Evolutionary conservation across 2,329 filamentous ascomycete genomes (phyloP).

Genomic region (Talaromyces verruculosus): DNA sequence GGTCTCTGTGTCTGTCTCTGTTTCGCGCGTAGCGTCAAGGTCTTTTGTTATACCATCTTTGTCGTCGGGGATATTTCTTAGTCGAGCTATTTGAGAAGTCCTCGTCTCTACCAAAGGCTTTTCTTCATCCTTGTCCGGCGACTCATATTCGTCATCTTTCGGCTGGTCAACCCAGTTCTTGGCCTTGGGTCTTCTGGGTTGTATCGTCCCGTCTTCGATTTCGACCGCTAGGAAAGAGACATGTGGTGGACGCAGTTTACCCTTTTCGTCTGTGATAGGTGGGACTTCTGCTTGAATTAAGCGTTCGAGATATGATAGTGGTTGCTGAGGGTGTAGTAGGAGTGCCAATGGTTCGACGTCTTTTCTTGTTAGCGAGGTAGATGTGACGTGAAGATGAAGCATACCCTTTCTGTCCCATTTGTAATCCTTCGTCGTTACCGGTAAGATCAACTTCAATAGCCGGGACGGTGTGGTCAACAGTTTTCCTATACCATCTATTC

Average conservation of each 20-base stretch:
- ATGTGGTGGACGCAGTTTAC: slow-evolving; percentile 68
- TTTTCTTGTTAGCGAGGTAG: slow-evolving; percentile 19
- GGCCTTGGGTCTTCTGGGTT: slow-evolving; percentile 29
- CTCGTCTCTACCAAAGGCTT: neutral
- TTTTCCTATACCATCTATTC: slow-evolving; percentile 56
- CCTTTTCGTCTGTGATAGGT: slow-evolving; percentile 59
- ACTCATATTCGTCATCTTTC: slow-evolving; percentile 39
- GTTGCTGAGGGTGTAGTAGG: slow-evolving; percentile 84
- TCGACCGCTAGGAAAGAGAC: slow-evolving; percentile 81
- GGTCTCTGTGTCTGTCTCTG: slow-evolving; percentile 39
- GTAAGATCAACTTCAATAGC: slow-evolving; percentile 77
- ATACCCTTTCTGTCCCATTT: slow-evolving; percentile 55
- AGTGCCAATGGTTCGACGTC: slow-evolving; percentile 81
- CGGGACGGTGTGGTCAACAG: slow-evolving; percentile 77
- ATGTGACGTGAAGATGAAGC: neutral
- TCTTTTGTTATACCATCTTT: neutral
- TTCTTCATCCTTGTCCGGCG: slow-evolving; percentile 45
- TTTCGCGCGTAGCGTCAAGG: slow-evolving; percentile 27
- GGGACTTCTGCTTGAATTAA: slow-evolving; percentile 86
- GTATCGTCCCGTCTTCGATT: slow-evolving; percentile 60
- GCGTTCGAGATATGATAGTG: slow-evolving; percentile 83
- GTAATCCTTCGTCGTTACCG: slow-evolving; percentile 63
- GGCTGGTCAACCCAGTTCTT: slow-evolving; percentile 2
- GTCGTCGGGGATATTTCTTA: slow-evolving; percentile 20
- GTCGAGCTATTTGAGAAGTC: slow-evolving; percentile 40